Percentiles rank a stretch among this genome's conserved stretches.
Conservation (phyloP, 192 early-diverging fungal species). For the Coemansia furcata region DNA sequence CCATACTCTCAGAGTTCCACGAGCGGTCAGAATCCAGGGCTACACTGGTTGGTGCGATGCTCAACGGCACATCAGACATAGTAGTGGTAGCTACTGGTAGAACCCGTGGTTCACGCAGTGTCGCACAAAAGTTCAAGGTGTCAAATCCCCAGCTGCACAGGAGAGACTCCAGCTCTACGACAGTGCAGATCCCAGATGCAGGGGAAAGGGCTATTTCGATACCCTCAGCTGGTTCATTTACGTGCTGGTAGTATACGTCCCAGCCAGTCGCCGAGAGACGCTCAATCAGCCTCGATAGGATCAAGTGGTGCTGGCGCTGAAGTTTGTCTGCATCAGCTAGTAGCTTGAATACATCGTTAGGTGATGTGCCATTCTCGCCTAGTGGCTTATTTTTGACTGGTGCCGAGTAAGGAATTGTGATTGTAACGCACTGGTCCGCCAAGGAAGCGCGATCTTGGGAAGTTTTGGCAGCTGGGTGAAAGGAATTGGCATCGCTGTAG, state of each 20-base stretch:
- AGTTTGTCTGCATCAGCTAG: conserved; percentile 18
- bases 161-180: conserved; percentile 19
- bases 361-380: not conserved
- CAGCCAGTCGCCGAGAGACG: conserved; percentile 33
- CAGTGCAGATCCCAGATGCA: conserved; percentile 29
- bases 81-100: not conserved
- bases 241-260: conserved; percentile 27
- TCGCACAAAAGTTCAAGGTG: conserved; percentile 23
- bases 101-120: conserved; percentile 14
- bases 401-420: conserved; percentile 27
- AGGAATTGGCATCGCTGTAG: not conserved
- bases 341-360: conserved; percentile 17
- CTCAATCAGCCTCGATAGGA: conserved; percentile 37
- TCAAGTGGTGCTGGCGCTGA: conserved; percentile 25
- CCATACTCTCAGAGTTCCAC: conserved; percentile 21
- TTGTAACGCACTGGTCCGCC: conserved; percentile 31
- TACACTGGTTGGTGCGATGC: not conserved
- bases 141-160: conserved; percentile 45
- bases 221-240: conserved; percentile 8
- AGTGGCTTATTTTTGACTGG: not conserved
- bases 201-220: conserved; percentile 37
- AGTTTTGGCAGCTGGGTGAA: conserved; percentile 14
- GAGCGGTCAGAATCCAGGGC: not conserved
- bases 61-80: not conserved
- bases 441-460: conserved; percentile 15